Percentiles rank a stretch among this genome's conserved stretches.
These are phyloP conservation scores for Aspergillus alliaceus DNA, from an alignment of 2,329 filamentous ascomycete species.

Conservation along the genomic window DNA sequence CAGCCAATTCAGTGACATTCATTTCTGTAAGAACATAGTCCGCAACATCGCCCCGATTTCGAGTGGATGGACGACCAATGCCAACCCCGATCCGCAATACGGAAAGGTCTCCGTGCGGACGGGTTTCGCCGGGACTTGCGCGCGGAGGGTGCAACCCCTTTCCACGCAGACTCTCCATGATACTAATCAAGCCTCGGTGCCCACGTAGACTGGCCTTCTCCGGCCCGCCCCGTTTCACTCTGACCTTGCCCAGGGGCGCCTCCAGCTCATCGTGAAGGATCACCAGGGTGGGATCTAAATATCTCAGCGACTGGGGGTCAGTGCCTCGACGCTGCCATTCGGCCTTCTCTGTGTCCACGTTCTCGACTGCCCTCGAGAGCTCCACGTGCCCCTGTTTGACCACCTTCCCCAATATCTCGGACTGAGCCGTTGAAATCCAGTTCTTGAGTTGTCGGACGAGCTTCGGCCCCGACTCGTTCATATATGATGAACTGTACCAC, in stretches of 20 bases:
- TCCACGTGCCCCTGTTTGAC: slow-evolving; percentile 3
- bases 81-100: slow-evolving; percentile 72
- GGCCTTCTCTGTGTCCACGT: slow-evolving; percentile 5
- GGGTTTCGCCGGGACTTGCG: slow-evolving; percentile 30
- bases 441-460: slow-evolving; percentile 65
- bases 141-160: slow-evolving; percentile 34
- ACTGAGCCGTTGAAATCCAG: slow-evolving; percentile 26
- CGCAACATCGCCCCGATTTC: slow-evolving; percentile 67
- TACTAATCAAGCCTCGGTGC: slow-evolving; percentile 74
- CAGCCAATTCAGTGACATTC: slow-evolving; percentile 51
- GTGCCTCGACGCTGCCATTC: slow-evolving; percentile 22
- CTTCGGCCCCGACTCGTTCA: slow-evolving; percentile 81
- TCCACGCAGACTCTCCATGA: slow-evolving; percentile 55
- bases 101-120: slow-evolving; percentile 28
- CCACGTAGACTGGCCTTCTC: slow-evolving; percentile 61
- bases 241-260: slow-evolving; percentile 65
- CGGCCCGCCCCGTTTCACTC: slow-evolving; percentile 59
- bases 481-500: slow-evolving; percentile 72
- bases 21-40: slow-evolving; percentile 76
- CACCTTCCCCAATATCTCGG: slow-evolving; percentile 9
- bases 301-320: slow-evolving; percentile 10
- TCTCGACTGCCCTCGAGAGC: background rate
- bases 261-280: slow-evolving; percentile 91
- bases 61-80: slow-evolving; percentile 76
- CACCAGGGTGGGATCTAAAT: slow-evolving; percentile 56